These are phyloP conservation scores for Silene vulgaris DNA, from an alignment of 179 eudicot genomes.

Conservation along the genomic window DNA sequence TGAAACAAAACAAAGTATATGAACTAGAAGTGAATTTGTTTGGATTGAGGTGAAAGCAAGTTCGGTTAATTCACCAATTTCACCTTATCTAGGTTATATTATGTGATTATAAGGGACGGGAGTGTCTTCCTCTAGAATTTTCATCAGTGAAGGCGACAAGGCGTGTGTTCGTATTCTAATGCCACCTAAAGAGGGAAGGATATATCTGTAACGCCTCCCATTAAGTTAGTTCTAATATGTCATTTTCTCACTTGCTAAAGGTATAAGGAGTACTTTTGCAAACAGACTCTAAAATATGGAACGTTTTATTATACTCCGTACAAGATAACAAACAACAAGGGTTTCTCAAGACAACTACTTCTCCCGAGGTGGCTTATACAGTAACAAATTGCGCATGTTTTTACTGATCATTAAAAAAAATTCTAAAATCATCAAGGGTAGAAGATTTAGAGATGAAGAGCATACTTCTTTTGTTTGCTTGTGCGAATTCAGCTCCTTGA, in stretches of 20 bases:
- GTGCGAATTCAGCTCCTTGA: conserved; percentile 88
- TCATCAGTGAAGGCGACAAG: no score
- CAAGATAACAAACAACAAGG: background rate
- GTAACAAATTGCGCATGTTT: background rate
- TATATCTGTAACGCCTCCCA: background rate
- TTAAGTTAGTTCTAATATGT: background rate
- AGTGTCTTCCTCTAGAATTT: no score
- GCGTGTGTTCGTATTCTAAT: no score
- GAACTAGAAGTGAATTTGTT: background rate
- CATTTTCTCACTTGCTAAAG: background rate
- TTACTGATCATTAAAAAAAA: background rate
- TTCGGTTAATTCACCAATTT: background rate
- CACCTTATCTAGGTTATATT: background rate
- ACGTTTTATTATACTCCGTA: no score
- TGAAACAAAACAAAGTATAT: background rate
- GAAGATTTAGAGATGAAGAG: background rate
- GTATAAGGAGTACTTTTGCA: background rate
- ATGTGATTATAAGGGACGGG: no score
- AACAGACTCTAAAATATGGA: no score
- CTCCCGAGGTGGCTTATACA: background rate
- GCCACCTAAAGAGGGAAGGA: background rate
- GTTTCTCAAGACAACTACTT: background rate
- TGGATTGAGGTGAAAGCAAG: background rate
- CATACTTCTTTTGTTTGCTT: conserved; percentile 89
- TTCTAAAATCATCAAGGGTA: no score